These are phyloP conservation scores for Lodderomyces orthopsilosis DNA, from an alignment of 1,139 yeast genomes.

Conservation along the genomic window DNA sequence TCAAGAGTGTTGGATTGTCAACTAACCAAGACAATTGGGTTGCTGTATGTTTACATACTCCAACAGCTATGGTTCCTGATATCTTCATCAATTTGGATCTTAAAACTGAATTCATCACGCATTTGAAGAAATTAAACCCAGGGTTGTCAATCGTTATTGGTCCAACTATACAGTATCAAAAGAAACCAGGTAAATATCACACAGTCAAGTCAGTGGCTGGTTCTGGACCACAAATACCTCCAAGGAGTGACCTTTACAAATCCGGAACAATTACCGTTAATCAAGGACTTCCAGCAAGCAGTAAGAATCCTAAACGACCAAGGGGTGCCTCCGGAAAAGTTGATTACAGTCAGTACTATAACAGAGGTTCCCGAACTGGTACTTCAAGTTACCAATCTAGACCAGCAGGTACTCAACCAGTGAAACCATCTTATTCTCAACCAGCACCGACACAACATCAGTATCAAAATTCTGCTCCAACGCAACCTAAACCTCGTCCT, in stretches of 20 bases:
- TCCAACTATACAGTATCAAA: constrained; percentile 74
- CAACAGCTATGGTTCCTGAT: constrained; percentile 66
- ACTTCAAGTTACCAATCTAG: constrained; percentile 8
- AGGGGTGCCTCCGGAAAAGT: constrained; percentile 38
- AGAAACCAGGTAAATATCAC: constrained; percentile 85
- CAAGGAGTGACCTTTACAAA: constrained; percentile 71
- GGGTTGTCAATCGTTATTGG: constrained; percentile 65
- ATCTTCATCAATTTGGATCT: constrained; percentile 74
- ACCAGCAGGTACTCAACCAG: constrained; percentile 8
- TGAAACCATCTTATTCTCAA: constrained; percentile 20
- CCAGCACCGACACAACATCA: constrained; percentile 13
- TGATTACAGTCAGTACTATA: constrained; percentile 45
- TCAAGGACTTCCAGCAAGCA: constrained; percentile 72
- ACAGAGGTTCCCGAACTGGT: constrained; percentile 26
- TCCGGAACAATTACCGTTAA: constrained; percentile 84
- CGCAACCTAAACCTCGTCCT: constrained; percentile 15
- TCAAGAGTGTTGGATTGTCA: constrained; percentile 68
- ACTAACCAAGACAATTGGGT: constrained; percentile 91
- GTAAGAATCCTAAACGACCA: constrained; percentile 74
- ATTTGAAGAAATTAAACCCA: constrained; percentile 62
- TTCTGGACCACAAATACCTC: constrained; percentile 52
- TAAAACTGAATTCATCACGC: constrained; percentile 87
- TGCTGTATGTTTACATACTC: constrained; percentile 58
- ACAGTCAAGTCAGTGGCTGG: constrained; percentile 66
- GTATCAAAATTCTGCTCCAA: constrained; percentile 16